phyloP scores from a whole-genome alignment of 495 filamentous ascomycete species.

The Cenococcum geophilum region DNA sequence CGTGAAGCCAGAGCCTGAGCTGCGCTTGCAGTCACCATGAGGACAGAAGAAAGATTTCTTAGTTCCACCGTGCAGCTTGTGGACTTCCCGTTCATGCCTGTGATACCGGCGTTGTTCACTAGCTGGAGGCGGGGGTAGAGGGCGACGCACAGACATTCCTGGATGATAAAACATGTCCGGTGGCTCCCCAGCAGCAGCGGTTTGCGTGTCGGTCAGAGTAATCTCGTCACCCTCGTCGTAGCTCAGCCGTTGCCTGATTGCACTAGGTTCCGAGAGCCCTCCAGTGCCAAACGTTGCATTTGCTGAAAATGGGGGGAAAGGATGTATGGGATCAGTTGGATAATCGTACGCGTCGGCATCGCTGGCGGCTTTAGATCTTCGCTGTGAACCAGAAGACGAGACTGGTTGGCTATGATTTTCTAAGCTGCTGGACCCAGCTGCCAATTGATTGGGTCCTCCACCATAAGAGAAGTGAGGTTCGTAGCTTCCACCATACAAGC shows the following conservation, averaged over 20 bases:
- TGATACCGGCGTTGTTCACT: constrained; percentile 18
- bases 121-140: constrained; percentile 72
- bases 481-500: constrained; percentile 67
- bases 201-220: constrained; percentile 48
- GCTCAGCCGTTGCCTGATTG: constrained; percentile 62
- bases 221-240: constrained; percentile 91
- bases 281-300: constrained; percentile 70
- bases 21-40: constrained; percentile 70
- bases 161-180: constrained; percentile 94
- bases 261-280: constrained; percentile 69
- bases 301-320: constrained; percentile 52
- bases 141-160: constrained; percentile 57
- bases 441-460: constrained; percentile 45
- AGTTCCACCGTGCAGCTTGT: constrained; percentile 76
- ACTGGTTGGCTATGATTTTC: constrained; percentile 32
- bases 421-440: constrained; percentile 15
- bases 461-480: constrained; percentile 68
- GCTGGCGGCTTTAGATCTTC: constrained; percentile 32
- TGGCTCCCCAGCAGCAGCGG: constrained; percentile 55
- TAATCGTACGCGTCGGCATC: constrained; percentile 26
- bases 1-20: constrained; percentile 70
- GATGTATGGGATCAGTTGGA: constrained; percentile 47
- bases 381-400: constrained; percentile 36
- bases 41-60: constrained; percentile 75
- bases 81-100: constrained; percentile 89